These are phyloP conservation scores for Sclerotinia glacialis DNA, from an alignment of 2,329 filamentous ascomycete genomes.

Conservation along the genomic window DNA sequence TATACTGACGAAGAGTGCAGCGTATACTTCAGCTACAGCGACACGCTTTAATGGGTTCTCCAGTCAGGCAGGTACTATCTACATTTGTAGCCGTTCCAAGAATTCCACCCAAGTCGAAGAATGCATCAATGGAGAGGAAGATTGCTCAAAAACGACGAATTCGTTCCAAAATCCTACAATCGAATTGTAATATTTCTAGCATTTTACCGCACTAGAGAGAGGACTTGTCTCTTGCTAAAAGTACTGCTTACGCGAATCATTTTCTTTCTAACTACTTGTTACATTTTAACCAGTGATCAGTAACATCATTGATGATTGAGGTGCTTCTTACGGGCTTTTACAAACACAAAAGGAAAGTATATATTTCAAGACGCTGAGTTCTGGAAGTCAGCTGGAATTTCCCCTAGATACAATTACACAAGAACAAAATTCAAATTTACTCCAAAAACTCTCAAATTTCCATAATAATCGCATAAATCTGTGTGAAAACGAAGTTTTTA, in stretches of 20 bases:
- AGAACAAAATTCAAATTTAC: neutral
- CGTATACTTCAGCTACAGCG: slow-evolving; percentile 9
- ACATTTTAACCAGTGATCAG: neutral
- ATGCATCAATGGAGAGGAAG: neutral
- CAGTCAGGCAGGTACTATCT: neutral
- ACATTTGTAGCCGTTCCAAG: neutral
- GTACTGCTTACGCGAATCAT: neutral
- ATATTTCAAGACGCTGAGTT: neutral
- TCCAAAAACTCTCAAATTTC: neutral
- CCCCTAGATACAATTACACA: neutral
- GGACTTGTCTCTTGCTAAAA: neutral
- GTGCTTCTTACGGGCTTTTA: neutral
- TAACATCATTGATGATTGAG: neutral
- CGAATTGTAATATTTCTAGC: neutral
- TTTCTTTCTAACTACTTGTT: too few relatives aligned
- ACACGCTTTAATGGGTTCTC: neutral
- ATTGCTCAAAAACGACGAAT: neutral
- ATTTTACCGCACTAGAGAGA: neutral
- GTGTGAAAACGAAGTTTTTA: neutral
- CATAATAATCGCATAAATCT: neutral
- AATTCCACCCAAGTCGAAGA: neutral
- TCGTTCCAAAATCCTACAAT: neutral
- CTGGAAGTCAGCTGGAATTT: too few relatives aligned
- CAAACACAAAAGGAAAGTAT: neutral
- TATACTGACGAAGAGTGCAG: neutral